A percentile compares a stretch with the other conserved stretches of the same genome.
Conservation (phyloP, 768 basidiomycete genomes). For the Pholiota microspora region DNA sequence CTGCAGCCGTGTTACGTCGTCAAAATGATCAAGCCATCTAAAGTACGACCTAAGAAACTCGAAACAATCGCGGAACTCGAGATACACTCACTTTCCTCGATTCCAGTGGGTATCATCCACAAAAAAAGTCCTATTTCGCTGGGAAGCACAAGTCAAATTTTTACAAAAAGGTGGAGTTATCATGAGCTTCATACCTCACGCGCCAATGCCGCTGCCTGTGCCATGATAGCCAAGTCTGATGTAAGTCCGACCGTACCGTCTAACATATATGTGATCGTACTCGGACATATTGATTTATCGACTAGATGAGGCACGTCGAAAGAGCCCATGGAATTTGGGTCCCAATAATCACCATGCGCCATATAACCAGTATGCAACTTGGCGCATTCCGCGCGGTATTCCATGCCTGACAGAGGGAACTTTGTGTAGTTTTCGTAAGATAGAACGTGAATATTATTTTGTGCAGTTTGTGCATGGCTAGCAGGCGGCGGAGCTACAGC, state of each 20-base stretch:
- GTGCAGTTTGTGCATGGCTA: not conserved
- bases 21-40: constrained; percentile 70
- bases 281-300: constrained; percentile 42
- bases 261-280: constrained; percentile 70
- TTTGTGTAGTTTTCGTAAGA: constrained; percentile 57
- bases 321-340: constrained; percentile 25
- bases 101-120: constrained; percentile 74
- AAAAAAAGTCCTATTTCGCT: constrained; percentile 67
- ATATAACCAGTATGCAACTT: constrained; percentile 46
- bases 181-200: constrained; percentile 60
- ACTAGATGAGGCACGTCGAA: constrained; percentile 35
- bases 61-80: not conserved
- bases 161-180: constrained; percentile 3
- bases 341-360: constrained; percentile 55
- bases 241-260: constrained; percentile 65
- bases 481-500: not conserved
- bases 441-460: constrained; percentile 24
- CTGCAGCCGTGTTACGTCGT: constrained; percentile 47
- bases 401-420: constrained; percentile 54
- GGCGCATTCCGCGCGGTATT: constrained; percentile 59
- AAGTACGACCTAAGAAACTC: not conserved
- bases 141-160: not conserved
- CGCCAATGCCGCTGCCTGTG: constrained; percentile 65
- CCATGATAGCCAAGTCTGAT: constrained; percentile 64
- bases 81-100: constrained; percentile 56